These are phyloP conservation scores for Eruca vesicaria DNA, from an alignment of 441 rosid species.

Conservation along the genomic window DNA sequence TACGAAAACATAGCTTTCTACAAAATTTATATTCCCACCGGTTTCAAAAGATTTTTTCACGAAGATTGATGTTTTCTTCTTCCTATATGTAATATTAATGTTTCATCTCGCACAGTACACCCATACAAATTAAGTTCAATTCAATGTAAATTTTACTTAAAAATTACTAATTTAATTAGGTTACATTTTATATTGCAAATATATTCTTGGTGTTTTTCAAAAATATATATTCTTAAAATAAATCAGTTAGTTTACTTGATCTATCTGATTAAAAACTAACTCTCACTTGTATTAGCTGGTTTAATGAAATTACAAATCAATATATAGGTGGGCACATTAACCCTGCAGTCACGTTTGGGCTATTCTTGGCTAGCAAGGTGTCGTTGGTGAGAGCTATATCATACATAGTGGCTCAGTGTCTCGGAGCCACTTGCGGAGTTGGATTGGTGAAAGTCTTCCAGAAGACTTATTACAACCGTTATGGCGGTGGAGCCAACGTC, in stretches of 20 bases:
- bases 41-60: neutral
- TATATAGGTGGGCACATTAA: constrained; percentile 42
- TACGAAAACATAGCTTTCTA: neutral
- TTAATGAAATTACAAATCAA: neutral
- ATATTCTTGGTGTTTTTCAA: no score
- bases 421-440: constrained; percentile 40
- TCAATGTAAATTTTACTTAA: no score
- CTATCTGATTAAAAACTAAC: neutral
- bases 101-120: neutral
- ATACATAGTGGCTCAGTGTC: constrained; percentile 41
- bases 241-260: neutral
- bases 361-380: constrained; percentile 39
- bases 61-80: neutral
- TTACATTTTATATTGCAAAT: no score
- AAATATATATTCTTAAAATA: no score
- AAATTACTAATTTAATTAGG: no score
- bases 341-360: constrained; percentile 43
- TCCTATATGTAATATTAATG: neutral
- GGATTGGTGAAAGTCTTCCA: constrained; percentile 37
- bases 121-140: neutral
- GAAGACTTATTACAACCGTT: constrained; percentile 28
- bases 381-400: constrained; percentile 39
- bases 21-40: neutral
- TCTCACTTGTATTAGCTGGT: neutral
- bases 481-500: constrained; percentile 40